These are phyloP conservation scores for Vitellaria paradoxa DNA, from an alignment of 179 eudicot genomes.

Conservation along the genomic window DNA sequence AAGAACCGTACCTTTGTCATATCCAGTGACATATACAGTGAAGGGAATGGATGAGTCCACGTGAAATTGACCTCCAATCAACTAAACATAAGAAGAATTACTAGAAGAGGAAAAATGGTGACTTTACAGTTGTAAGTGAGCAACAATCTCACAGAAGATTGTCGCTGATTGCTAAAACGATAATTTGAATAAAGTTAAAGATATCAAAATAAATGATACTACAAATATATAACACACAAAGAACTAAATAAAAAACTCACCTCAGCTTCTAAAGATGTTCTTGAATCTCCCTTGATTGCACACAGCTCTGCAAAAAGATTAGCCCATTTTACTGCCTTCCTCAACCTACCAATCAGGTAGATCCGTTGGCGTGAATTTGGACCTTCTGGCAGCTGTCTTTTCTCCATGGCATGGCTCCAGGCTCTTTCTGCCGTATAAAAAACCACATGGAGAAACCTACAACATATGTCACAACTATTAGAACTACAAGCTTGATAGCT, in stretches of 20 bases:
- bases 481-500: not conserved
- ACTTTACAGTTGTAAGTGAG: not conserved
- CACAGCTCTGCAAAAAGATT: slow-evolving; percentile 77
- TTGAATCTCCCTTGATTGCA: slow-evolving; percentile 86
- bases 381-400: slow-evolving; percentile 91
- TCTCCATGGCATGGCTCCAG: slow-evolving; percentile 99
- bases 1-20: too few species aligned
- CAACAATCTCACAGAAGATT: slow-evolving; percentile 5
- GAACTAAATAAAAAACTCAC: slow-evolving; percentile 29
- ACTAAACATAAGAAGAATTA: not conserved
- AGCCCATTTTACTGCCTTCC: slow-evolving; percentile 98
- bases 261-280: slow-evolving; percentile 99
- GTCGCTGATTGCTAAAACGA: not conserved
- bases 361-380: slow-evolving; percentile 84
- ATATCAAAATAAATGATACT: not conserved
- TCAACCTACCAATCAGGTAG: slow-evolving; percentile 86
- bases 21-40: too few species aligned
- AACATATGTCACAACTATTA: not conserved
- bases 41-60: too few species aligned
- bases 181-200: not conserved
- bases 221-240: not conserved
- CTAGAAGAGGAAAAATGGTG: not conserved
- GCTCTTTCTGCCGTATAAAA: slow-evolving; percentile 94
- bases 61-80: not conserved
- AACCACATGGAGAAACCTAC: slow-evolving; percentile 83